Conservation (phyloP, 192 early-diverging fungal species). For the Backusella psychrophila region DNA sequence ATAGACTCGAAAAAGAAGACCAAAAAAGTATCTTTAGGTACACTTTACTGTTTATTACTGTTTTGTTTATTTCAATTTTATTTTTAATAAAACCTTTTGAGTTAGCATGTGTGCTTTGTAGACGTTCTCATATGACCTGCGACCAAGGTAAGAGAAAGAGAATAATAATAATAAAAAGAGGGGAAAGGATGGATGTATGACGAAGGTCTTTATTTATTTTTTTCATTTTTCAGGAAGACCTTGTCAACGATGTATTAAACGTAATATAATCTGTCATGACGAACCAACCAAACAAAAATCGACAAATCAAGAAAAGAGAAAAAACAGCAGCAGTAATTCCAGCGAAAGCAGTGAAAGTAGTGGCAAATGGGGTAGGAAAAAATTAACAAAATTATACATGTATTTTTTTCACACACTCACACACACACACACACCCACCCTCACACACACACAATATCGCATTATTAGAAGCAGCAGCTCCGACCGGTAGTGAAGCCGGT, state of each 20-base stretch:
- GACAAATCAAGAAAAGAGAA: neutral
- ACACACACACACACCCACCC: neutral
- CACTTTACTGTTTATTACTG: neutral
- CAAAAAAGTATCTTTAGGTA: slow-evolving; percentile 11
- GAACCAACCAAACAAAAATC: slow-evolving; percentile 4
- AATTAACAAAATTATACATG: neutral
- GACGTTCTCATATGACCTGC: slow-evolving; percentile 96
- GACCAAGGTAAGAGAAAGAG: slow-evolving; percentile 57
- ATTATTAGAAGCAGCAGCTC: neutral
- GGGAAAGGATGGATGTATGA: neutral
- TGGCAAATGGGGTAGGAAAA: neutral
- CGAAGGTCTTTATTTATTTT: neutral
- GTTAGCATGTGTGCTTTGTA: slow-evolving; percentile 91
- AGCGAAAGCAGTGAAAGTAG: slow-evolving; percentile 6
- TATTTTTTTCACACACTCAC: neutral
- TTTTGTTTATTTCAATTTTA: neutral
- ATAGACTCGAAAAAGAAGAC: neutral
- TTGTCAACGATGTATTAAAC: slow-evolving; percentile 91
- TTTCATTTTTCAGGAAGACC: slow-evolving; percentile 50
- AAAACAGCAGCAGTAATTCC: slow-evolving; percentile 1
- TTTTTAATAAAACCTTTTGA: neutral
- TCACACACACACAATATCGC: neutral
- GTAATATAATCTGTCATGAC: slow-evolving; percentile 90
- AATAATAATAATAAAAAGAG: too few relatives aligned
- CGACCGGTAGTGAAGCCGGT: neutral